Base-by-base conservation (phyloP, 2,329 filamentous ascomycete species). In the Aspergillus sp. region DNA sequence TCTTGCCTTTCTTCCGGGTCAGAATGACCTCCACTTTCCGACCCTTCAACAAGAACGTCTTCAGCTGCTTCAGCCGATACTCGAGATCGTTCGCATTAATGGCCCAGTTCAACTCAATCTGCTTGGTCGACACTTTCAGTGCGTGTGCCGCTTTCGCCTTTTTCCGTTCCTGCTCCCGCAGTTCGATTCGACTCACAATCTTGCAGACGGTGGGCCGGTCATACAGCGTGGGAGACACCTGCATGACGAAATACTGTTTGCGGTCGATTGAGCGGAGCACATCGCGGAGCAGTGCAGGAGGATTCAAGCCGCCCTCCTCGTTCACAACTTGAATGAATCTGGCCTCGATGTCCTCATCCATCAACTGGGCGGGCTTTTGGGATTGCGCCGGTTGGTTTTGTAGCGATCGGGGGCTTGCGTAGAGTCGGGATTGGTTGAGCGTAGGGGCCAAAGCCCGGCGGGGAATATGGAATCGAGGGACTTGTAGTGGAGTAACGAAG, bases 61-160 rank as follows among this genome's bases (percentile, higher is more conserved):
- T 77, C 68, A 94, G 73, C 77, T 87, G 85, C 69, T 84, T 84
- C 73, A 95, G 73, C 71, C 88, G 85, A 73, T 90, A 88, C n/a
- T 78, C 78, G 55, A 96, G 74, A 78, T 97, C 93, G 71, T 94
- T 85, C 12, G 76, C 71, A 61, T 87, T 87, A 69, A 96, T 96
- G 36, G 89, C 87, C 93, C 93, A 98, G 74, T 92, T 94, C 67
- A 98, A 68, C 77, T 97, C 93, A n/a, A 97, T 75, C 71, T 89
- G 88, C 78, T 97, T 97, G 16, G 75, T 71, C 66, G 69, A 73
- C 61, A 64, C 75, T 73, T 62, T 77, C 70, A 67, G 67, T 66
- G 78, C 55, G 73, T 77, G 64, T 71, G 79, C 67, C 77, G 68
- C 61, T 58, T 71, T 70, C 18, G 71, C 67, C 58, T 74, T 73